Evolutionary conservation across 495 filamentous ascomycete species (phyloP).

Genomic region (Cercophora samala): DNA sequence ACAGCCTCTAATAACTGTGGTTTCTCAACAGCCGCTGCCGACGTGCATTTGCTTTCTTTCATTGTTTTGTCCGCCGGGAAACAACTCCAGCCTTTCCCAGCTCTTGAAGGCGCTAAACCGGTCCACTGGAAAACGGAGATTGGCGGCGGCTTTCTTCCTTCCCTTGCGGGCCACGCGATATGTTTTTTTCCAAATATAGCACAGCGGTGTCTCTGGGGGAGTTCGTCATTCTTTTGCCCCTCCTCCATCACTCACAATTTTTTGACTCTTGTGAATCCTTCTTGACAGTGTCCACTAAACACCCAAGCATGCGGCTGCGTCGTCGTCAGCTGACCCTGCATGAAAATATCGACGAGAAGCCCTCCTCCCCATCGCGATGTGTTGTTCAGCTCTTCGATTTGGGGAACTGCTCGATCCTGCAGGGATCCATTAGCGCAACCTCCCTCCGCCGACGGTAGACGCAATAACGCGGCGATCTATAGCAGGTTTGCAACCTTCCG

Average conservation of each 20-base stretch:
- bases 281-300: background rate
- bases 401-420: constrained; percentile 3
- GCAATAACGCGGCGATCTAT: constrained; percentile 3
- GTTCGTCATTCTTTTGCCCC: constrained; percentile 12
- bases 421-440: constrained; percentile 3
- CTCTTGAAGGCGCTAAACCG: background rate
- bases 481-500: constrained; percentile 3
- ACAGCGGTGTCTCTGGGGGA: background rate
- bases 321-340: background rate
- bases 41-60: background rate
- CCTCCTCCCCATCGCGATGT: background rate
- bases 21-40: constrained; percentile 13
- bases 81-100: background rate
- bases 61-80: background rate
- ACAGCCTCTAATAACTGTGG: background rate
- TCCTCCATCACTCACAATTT: background rate
- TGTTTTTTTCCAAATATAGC: constrained; percentile 9
- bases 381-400: constrained; percentile 2
- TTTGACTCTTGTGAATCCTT: background rate
- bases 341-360: background rate
- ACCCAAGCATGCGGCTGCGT: background rate
- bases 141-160: background rate
- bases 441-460: background rate
- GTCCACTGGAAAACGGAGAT: background rate
- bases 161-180: constrained; percentile 9